Conservation (phyloP, 2,329 filamentous ascomycete species). For the Alternaria arborescens region DNA sequence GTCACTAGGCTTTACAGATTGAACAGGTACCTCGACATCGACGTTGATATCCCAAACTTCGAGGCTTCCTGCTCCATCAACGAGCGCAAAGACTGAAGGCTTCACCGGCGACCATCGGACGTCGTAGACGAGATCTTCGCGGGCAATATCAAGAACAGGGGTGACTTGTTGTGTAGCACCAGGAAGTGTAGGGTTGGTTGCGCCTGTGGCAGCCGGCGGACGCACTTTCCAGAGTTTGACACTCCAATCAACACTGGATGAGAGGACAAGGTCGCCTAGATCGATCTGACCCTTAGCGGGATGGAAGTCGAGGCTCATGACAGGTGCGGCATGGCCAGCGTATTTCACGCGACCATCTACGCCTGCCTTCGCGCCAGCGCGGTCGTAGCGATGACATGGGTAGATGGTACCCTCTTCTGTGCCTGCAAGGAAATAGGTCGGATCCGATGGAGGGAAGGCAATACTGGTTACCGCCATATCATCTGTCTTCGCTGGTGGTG, state of each 20-base stretch:
- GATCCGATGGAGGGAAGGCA: constrained; percentile 92
- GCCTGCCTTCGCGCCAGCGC: constrained; percentile 94
- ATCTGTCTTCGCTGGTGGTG: constrained; percentile 81
- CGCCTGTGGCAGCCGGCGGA: constrained; percentile 73
- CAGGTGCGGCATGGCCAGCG: constrained; percentile 87
- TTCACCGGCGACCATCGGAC: constrained; percentile 94
- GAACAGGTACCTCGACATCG: constrained; percentile 90
- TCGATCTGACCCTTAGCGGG: constrained; percentile 91
- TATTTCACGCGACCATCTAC: constrained; percentile 91
- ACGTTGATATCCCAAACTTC: constrained; percentile 96
- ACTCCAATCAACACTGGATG: constrained; percentile 94
- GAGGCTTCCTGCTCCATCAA: constrained; percentile 89
- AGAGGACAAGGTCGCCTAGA: constrained; percentile 90
- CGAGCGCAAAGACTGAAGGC: constrained; percentile 91
- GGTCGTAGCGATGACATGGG: constrained; percentile 95
- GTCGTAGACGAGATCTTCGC: constrained; percentile 97
- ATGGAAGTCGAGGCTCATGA: constrained; percentile 97
- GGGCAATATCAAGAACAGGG: constrained; percentile 87
- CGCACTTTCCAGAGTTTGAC: constrained; percentile 97
- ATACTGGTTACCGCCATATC: constrained; percentile 95
- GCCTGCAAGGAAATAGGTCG: constrained; percentile 96
- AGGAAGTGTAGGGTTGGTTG: constrained; percentile 53
- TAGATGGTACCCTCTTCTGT: constrained; percentile 97
- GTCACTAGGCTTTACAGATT: constrained; percentile 76
- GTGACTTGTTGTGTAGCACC: constrained; percentile 62